These are phyloP conservation scores for Candida sphagnicola DNA, from an alignment of 805 yeast genomes.

Conservation along the genomic window DNA sequence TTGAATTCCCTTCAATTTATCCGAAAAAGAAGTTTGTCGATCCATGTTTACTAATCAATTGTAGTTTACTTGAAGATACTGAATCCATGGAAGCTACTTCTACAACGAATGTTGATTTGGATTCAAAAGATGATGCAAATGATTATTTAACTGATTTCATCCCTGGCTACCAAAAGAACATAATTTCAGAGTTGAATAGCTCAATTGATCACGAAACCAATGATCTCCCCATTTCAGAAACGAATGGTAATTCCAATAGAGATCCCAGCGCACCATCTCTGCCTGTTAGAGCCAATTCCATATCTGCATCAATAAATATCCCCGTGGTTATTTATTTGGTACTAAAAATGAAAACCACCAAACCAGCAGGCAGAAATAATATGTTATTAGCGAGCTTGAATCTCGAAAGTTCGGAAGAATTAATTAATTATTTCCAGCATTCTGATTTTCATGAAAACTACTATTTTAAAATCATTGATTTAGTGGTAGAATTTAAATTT, in stretches of 20 bases:
- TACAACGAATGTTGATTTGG: no score
- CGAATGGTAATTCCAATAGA: not conserved
- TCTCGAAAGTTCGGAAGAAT: slow-evolving; percentile 43
- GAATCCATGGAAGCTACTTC: not conserved
- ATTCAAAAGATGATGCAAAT: no score
- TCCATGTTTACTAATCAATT: slow-evolving; percentile 22
- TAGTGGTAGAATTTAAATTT: slow-evolving; percentile 22
- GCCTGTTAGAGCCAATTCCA: no score
- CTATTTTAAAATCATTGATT: slow-evolving; percentile 18
- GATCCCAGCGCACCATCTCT: not conserved
- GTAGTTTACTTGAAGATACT: slow-evolving; percentile 13
- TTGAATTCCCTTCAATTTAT: slow-evolving; percentile 24
- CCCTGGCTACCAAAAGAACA: slow-evolving; percentile 10
- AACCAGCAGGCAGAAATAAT: slow-evolving; percentile 45
- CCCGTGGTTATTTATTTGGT: slow-evolving; percentile 38
- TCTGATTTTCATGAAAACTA: slow-evolving; percentile 12
- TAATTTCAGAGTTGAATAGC: not conserved
- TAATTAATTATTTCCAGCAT: slow-evolving; percentile 14
- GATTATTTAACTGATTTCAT: slow-evolving; percentile 12
- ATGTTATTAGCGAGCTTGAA: slow-evolving; percentile 45
- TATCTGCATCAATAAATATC: slow-evolving; percentile 9
- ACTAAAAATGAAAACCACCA: slow-evolving; percentile 44
- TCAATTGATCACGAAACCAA: not conserved
- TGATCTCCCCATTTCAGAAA: not conserved
- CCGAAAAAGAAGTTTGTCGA: slow-evolving; percentile 25